Conservation (phyloP, 768 basidiomycete genomes). For the Cystofilobasidium macerans region DNA sequence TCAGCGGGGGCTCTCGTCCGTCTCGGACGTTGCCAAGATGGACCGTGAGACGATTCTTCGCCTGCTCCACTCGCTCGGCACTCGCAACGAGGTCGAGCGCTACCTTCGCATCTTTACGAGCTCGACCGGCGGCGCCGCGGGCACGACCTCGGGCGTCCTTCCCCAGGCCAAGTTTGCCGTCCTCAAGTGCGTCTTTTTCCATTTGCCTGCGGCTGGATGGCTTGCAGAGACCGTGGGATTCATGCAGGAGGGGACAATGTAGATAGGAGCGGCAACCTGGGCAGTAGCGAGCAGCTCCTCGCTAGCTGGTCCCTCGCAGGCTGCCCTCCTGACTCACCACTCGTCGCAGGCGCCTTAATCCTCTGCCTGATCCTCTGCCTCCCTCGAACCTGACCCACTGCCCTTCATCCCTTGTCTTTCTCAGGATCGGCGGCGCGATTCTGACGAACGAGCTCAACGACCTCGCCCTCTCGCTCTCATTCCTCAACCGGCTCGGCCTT, state of each 20-base stretch:
- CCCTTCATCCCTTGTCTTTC: slow-evolving; percentile 14
- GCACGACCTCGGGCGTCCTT: slow-evolving; percentile 33
- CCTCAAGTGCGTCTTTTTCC: slow-evolving; percentile 51
- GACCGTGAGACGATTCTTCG: slow-evolving; percentile 78
- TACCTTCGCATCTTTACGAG: slow-evolving; percentile 96
- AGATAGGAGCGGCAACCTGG: too few relatives aligned
- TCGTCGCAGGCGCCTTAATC: too few relatives aligned
- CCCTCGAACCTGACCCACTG: not conserved
- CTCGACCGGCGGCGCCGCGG: slow-evolving; percentile 62
- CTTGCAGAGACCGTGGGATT: too few relatives aligned
- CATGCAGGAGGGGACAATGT: too few relatives aligned
- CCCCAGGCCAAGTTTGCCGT: slow-evolving; percentile 80
- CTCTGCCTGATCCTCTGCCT: too few relatives aligned
- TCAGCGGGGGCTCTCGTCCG: slow-evolving; percentile 17
- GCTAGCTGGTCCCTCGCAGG: too few relatives aligned
- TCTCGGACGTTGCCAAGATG: slow-evolving; percentile 24
- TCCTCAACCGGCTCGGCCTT: slow-evolving; percentile 92
- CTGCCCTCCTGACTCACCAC: too few relatives aligned
- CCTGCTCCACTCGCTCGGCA: slow-evolving; percentile 89
- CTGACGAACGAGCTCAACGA: slow-evolving; percentile 77
- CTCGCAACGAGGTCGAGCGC: slow-evolving; percentile 93
- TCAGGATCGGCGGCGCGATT: slow-evolving; percentile 78
- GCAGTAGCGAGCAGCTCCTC: too few relatives aligned
- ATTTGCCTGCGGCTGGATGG: too few relatives aligned
- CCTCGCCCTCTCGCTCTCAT: slow-evolving; percentile 86